phyloP scores from a whole-genome alignment of 2,329 filamentous ascomycete species.

The Ascochyta pisi region DNA sequence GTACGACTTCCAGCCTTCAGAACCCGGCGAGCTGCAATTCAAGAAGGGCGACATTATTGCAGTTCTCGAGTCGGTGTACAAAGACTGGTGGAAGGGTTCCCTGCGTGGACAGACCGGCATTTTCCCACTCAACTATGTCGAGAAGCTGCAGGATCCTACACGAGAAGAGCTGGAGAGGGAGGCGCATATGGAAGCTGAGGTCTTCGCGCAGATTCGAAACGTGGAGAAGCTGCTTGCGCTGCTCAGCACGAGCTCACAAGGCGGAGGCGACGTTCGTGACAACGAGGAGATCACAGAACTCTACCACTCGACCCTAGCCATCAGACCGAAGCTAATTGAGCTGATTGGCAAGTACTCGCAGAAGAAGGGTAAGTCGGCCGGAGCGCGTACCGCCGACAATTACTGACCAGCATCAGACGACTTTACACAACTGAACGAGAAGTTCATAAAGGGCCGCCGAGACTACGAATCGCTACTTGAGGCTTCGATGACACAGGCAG shows the following conservation, averaged over 20 bases:
- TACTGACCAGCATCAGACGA: conserved; percentile 69
- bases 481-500: conserved; percentile 94
- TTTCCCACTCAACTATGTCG: conserved; percentile 97
- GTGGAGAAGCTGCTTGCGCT: conserved; percentile 85
- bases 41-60: conserved; percentile 97
- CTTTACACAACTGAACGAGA: conserved; percentile 97
- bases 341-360: conserved; percentile 99
- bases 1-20: conserved; percentile 93
- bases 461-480: conserved; percentile 97
- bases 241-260: conserved; percentile 75
- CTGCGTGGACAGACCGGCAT: conserved; percentile 94
- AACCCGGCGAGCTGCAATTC: conserved; percentile 93
- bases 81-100: conserved; percentile 99
- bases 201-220: conserved; percentile 78
- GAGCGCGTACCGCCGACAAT: neutral
- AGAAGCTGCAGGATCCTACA: conserved; percentile 94
- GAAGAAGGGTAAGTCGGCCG: conserved; percentile 77
- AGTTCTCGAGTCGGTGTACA: conserved; percentile 96
- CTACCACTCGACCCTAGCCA: conserved; percentile 93
- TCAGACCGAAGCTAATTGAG: conserved; percentile 95
- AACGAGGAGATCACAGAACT: conserved; percentile 93
- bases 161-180: conserved; percentile 93
- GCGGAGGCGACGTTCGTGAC: conserved; percentile 73
- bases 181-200: conserved; percentile 89
- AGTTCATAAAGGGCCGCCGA: conserved; percentile 97